These are phyloP conservation scores for Benincasa hispida DNA, from an alignment of 306 rosid genomes.

Conservation along the genomic window DNA sequence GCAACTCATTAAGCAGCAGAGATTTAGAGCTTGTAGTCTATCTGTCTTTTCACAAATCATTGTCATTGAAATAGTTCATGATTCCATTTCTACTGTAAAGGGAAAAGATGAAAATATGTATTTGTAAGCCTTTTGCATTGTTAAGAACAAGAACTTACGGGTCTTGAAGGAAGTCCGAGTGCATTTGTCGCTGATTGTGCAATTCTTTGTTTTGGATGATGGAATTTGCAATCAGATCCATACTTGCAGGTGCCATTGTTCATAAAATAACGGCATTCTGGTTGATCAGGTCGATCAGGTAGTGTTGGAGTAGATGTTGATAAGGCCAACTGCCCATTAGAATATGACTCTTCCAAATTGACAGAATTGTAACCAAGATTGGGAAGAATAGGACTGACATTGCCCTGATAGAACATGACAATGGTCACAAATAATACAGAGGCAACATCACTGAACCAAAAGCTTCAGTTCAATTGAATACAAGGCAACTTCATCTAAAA, in stretches of 20 bases:
- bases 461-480: not conserved
- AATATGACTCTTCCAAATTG: slow-evolving; percentile 39
- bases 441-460: not conserved
- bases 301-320: slow-evolving; percentile 30
- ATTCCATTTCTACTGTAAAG: not conserved
- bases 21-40: not conserved
- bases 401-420: slow-evolving; percentile 36
- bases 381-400: slow-evolving; percentile 36
- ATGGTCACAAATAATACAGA: not conserved
- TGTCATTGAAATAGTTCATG: not conserved
- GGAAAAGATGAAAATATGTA: not conserved
- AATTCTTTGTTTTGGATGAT: slow-evolving; percentile 76
- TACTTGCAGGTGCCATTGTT: slow-evolving; percentile 80
- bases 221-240: slow-evolving; percentile 78
- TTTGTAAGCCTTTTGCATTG: not conserved
- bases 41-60: not conserved
- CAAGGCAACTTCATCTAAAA: not conserved
- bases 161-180: slow-evolving; percentile 78
- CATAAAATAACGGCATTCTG: slow-evolving; percentile 77
- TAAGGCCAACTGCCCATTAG: slow-evolving; percentile 35
- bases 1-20: not conserved
- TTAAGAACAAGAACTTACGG: slow-evolving; percentile 42
- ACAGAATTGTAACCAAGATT: slow-evolving; percentile 36
- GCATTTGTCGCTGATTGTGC: slow-evolving; percentile 36
- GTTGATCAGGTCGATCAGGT: slow-evolving; percentile 83